Percentiles rank a stretch among this genome's conserved stretches.
Conservation (phyloP, 148 eudicot species). For the Selenicereus undatus region DNA sequence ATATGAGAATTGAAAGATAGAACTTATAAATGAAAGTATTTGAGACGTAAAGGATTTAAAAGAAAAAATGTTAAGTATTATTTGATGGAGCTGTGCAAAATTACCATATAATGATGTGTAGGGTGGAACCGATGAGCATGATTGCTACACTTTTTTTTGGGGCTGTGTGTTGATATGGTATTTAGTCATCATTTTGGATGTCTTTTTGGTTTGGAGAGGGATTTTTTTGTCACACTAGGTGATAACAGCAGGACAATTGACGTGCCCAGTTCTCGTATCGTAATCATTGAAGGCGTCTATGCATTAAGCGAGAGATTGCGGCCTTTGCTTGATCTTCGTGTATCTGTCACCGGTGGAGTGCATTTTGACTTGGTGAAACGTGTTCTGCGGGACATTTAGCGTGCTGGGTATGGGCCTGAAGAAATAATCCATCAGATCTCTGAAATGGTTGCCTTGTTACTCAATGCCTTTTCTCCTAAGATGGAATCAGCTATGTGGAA, state of each 20-base stretch:
- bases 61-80: background rate
- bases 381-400: slow-evolving; percentile 91
- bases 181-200: background rate
- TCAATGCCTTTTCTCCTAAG: slow-evolving; percentile 3
- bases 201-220: background rate
- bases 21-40: background rate
- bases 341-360: slow-evolving; percentile 94
- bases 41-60: background rate
- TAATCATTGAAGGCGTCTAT: slow-evolving; percentile 91
- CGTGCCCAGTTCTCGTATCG: slow-evolving; percentile 80
- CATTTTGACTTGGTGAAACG: slow-evolving; percentile 97
- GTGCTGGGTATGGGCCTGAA: slow-evolving; percentile 98
- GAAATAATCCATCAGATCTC: slow-evolving; percentile 97
- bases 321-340: slow-evolving; percentile 92
- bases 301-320: slow-evolving; percentile 88
- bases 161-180: background rate
- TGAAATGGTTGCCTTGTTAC: slow-evolving; percentile 57
- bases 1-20: background rate
- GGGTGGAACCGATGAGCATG: background rate
- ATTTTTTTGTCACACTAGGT: background rate
- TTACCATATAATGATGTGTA: background rate
- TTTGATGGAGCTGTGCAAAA: background rate
- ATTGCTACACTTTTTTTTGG: background rate
- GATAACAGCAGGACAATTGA: slow-evolving; percentile 70
- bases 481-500: background rate